A percentile compares a stretch with the other conserved stretches of the same genome.
phyloP scores from a whole-genome alignment of 768 basidiomycete genomes.

The Dacryopinax primogenitus region DNA sequence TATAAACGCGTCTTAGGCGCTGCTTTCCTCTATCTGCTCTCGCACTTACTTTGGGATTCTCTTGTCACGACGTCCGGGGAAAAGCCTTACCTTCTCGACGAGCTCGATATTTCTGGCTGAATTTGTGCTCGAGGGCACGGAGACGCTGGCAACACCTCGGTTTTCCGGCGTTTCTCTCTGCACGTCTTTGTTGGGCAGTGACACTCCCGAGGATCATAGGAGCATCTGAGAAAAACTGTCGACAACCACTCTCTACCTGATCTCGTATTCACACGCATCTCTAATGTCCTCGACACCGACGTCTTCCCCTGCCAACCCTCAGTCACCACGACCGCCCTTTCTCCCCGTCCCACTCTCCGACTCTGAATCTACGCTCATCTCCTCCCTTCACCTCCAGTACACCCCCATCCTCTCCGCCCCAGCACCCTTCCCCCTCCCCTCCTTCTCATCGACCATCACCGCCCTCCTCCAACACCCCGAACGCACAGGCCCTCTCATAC shows the following conservation, averaged over 20 bases:
- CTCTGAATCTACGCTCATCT: not conserved
- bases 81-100: too few species aligned
- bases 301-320: not conserved
- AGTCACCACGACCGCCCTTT: not conserved
- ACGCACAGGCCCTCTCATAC: slow-evolving; percentile 80
- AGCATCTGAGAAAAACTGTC: too few species aligned
- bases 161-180: not conserved
- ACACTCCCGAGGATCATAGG: too few species aligned
- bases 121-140: not conserved
- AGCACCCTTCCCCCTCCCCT: not conserved
- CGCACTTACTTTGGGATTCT: too few species aligned
- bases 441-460: slow-evolving; percentile 30
- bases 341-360: not conserved
- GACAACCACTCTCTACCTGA: too few species aligned
- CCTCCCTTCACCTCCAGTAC: not conserved
- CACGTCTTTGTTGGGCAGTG: too few species aligned
- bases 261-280: too few species aligned
- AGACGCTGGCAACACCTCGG: not conserved
- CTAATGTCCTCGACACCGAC: too few species aligned
- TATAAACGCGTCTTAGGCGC: too few species aligned
- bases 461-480: slow-evolving; percentile 81
- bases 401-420: slow-evolving; percentile 8
- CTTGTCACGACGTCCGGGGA: too few species aligned
- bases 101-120: not conserved
- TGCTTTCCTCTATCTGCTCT: too few species aligned